Evolutionary conservation across 345 rosid species (phyloP).

Genomic region (Xanthoceras sorbifolium): DNA sequence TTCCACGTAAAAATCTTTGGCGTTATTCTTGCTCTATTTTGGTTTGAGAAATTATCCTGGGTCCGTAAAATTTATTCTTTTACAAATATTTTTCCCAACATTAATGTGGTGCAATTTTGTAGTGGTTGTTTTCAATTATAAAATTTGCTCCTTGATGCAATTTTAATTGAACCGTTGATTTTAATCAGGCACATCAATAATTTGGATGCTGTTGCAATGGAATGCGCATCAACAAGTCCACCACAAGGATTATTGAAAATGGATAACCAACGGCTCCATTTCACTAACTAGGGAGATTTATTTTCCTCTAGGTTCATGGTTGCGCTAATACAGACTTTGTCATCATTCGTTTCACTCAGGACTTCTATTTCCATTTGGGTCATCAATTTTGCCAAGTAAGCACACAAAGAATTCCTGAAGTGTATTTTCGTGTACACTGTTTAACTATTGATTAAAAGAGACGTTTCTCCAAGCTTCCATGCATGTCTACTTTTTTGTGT

Average conservation of each 20-base stretch:
- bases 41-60: too few relatives aligned
- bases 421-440: neutral
- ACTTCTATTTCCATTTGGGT: neutral
- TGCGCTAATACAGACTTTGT: neutral
- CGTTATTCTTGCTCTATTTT: too few relatives aligned
- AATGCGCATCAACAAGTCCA: constrained; percentile 46
- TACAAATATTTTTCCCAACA: too few relatives aligned
- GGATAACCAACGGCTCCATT: neutral
- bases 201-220: constrained; percentile 93
- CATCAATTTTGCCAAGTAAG: neutral
- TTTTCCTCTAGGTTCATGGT: neutral
- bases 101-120: neutral
- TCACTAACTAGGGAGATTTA: neutral
- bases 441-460: neutral
- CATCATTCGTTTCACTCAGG: neutral
- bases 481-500: neutral
- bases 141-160: neutral
- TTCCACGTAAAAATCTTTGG: too few relatives aligned
- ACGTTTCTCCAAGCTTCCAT: neutral
- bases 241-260: constrained; percentile 27
- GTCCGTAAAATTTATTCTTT: too few relatives aligned
- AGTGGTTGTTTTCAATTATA: neutral
- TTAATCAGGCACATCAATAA: constrained; percentile 69
- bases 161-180: neutral
- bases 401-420: neutral